phyloP scores from a whole-genome alignment of 768 basidiomycete genomes.

The Kwoniella heveanensis region DNA sequence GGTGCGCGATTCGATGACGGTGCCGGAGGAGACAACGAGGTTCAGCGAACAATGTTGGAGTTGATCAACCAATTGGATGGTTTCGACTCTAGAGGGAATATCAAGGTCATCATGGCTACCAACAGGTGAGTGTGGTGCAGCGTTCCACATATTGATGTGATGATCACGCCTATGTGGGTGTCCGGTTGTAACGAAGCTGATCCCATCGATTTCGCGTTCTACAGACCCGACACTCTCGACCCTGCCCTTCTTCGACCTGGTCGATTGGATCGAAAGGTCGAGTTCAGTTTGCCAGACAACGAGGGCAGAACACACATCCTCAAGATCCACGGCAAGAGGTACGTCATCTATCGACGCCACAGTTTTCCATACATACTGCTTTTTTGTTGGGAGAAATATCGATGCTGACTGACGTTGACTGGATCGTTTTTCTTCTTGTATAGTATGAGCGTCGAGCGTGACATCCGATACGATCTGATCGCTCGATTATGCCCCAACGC shows the following conservation, averaged over 20 bases:
- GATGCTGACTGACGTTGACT: neutral
- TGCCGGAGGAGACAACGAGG: constrained; percentile 98
- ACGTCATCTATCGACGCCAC: too few relatives aligned
- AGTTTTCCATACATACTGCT: too few relatives aligned
- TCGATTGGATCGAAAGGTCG: constrained; percentile 92
- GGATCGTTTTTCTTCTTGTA: neutral
- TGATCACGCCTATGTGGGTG: too few relatives aligned
- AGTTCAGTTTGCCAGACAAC: constrained; percentile 90
- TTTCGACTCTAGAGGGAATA: constrained; percentile 98
- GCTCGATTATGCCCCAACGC: constrained; percentile 96
- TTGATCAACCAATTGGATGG: constrained; percentile 98
- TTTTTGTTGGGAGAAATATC: too few relatives aligned
- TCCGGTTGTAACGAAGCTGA: too few relatives aligned
- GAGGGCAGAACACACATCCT: constrained; percentile 97
- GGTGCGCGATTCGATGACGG: constrained; percentile 98
- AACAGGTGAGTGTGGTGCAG: constrained; percentile 67
- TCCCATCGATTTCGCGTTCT: neutral
- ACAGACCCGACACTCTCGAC: constrained; percentile 96
- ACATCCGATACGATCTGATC: constrained; percentile 96
- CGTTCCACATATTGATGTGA: neutral
- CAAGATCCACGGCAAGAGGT: constrained; percentile 94
- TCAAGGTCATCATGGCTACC: constrained; percentile 99
- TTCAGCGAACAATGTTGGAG: constrained; percentile 98
- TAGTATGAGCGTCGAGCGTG: constrained; percentile 95
- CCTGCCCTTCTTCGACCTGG: constrained; percentile 94